phyloP scores from a whole-genome alignment of 768 basidiomycete species.

The Melanogaster broomeanus region DNA sequence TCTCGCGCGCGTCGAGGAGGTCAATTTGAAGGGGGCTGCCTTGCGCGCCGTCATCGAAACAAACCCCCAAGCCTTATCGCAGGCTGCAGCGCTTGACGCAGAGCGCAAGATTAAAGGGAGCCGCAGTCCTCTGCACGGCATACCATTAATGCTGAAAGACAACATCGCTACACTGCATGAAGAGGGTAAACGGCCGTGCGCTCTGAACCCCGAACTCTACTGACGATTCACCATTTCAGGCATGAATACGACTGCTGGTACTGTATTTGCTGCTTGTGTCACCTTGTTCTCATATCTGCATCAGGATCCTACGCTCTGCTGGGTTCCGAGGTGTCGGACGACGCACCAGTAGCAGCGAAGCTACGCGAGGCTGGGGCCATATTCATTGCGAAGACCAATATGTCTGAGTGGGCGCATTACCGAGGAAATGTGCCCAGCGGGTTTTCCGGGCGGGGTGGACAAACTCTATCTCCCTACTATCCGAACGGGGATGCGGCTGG shows the following conservation, averaged over 20 bases:
- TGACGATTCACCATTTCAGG: slow-evolving; percentile 19
- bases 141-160: slow-evolving; percentile 58
- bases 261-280: not conserved
- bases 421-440: slow-evolving; percentile 42
- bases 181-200: slow-evolving; percentile 18
- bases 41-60: slow-evolving; percentile 63
- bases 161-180: slow-evolving; percentile 37
- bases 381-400: slow-evolving; percentile 44
- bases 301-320: slow-evolving; percentile 38
- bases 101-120: slow-evolving; percentile 48
- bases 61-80: slow-evolving; percentile 53
- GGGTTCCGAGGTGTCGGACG: slow-evolving; percentile 35
- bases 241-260: slow-evolving; percentile 42
- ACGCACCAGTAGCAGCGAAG: slow-evolving; percentile 31
- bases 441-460: slow-evolving; percentile 50
- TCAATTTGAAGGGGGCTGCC: slow-evolving; percentile 57
- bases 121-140: slow-evolving; percentile 54
- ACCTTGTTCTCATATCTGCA: not conserved
- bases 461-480: slow-evolving; percentile 43
- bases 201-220: not conserved
- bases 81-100: slow-evolving; percentile 51
- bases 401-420: slow-evolving; percentile 47
- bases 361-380: slow-evolving; percentile 36
- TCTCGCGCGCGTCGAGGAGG: slow-evolving; percentile 64
- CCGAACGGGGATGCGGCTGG: slow-evolving; percentile 43